These are phyloP conservation scores for Chaetothyriales sp. DNA, from an alignment of 2,329 filamentous ascomycete species.

Conservation along the genomic window DNA sequence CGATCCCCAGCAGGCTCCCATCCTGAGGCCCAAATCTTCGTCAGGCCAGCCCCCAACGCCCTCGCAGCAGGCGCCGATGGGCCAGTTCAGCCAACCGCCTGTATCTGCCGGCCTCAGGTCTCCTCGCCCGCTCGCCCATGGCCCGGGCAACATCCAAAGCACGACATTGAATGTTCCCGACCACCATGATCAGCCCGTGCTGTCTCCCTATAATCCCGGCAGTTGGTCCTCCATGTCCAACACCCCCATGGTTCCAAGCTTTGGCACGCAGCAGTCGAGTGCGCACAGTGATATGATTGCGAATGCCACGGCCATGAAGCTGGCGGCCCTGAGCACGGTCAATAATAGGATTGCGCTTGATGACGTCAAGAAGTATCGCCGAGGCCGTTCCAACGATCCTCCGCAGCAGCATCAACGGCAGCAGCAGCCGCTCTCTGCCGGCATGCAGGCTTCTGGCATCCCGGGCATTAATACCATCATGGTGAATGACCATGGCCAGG, in stretches of 20 bases:
- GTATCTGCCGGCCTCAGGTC: conserved; percentile 67
- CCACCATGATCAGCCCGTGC: conserved; percentile 61
- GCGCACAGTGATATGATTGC: conserved; percentile 94
- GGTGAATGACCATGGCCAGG: conserved; percentile 86
- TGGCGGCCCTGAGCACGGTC: conserved; percentile 89
- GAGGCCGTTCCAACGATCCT: conserved; percentile 71
- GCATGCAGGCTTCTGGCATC: conserved; percentile 48
- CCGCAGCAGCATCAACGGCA: conserved; percentile 28
- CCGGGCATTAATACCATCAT: conserved; percentile 71
- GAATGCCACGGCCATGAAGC: conserved; percentile 97
- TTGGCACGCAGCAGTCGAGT: conserved; percentile 44
- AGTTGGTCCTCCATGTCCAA: conserved; percentile 99
- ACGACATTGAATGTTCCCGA: conserved; percentile 68
- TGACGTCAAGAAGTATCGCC: conserved; percentile 90
- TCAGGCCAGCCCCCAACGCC: conserved; percentile 54
- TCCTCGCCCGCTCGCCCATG: conserved; percentile 54
- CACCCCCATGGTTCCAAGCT: conserved; percentile 86
- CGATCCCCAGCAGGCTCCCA: conserved; percentile 37
- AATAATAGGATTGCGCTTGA: conserved; percentile 97
- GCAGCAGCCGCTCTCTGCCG: conserved; percentile 53
- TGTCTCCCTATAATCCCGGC: conserved; percentile 65
- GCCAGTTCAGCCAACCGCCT: conserved; percentile 79
- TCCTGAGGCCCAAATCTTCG: conserved; percentile 58
- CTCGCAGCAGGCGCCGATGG: conserved; percentile 49
- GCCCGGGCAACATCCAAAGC: conserved; percentile 59